These are phyloP conservation scores for Kodamaea kaohsiungensis DNA, from an alignment of 805 yeast genomes.

Conservation along the genomic window DNA sequence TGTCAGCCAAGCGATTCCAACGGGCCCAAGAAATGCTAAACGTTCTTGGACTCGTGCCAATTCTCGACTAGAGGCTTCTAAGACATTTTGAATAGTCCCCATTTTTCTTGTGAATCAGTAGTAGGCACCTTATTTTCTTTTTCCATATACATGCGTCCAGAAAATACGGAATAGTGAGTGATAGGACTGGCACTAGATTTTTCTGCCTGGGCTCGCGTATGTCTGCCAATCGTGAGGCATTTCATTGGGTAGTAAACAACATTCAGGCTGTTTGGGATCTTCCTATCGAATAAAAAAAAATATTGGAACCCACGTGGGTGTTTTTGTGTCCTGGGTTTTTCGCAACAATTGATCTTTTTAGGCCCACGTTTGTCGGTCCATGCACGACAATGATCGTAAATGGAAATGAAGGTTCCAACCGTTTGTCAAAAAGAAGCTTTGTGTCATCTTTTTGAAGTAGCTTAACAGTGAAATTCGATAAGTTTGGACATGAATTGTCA, in stretches of 20 bases:
- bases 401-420: neutral
- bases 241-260: neutral
- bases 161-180: neutral
- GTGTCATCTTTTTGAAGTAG: neutral
- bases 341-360: slow-evolving; percentile 5
- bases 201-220: neutral
- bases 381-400: slow-evolving; percentile 1
- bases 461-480: too few relatives aligned
- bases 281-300: neutral
- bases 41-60: too few relatives aligned
- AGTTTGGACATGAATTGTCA: neutral
- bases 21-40: too few relatives aligned
- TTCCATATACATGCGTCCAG: too few relatives aligned
- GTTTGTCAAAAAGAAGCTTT: neutral
- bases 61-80: too few relatives aligned
- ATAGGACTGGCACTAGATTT: neutral
- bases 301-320: neutral
- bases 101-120: too few relatives aligned
- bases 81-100: too few relatives aligned
- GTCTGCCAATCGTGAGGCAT: neutral
- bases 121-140: too few relatives aligned
- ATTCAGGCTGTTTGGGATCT: neutral
- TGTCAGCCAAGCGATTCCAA: too few relatives aligned
- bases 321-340: slow-evolving; percentile 3
- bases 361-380: slow-evolving; percentile 7